phyloP scores from a whole-genome alignment of 441 rosid species.

The Raphanus hybrid region DNA sequence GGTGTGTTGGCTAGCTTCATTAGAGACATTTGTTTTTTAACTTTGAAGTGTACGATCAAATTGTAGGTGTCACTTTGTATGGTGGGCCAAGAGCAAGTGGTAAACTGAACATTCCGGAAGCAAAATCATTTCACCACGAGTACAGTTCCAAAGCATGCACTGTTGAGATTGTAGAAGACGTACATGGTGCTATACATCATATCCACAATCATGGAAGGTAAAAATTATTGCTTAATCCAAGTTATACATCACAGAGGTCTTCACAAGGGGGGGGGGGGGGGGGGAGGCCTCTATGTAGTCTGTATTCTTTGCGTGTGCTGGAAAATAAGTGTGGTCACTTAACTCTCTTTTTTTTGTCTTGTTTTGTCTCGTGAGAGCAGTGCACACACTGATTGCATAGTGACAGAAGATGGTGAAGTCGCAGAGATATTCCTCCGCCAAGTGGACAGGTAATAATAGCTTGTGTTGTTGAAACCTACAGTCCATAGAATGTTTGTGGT shows the following conservation, averaged over 20 bases:
- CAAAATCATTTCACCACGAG: constrained; percentile 79
- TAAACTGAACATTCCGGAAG: constrained; percentile 66
- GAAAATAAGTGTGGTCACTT: constrained; percentile 20
- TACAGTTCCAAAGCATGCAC: constrained; percentile 92
- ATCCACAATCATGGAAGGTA: constrained; percentile 95
- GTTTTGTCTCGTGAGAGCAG: constrained; percentile 53
- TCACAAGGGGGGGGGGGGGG: no score
- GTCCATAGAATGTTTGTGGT: constrained; percentile 6
- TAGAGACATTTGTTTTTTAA: no score
- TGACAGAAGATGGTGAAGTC: constrained; percentile 72
- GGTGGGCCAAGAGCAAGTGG: constrained; percentile 87
- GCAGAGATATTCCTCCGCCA: constrained; percentile 77
- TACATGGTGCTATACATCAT: constrained; percentile 80
- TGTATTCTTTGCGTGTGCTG: no score
- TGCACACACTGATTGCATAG: constrained; percentile 93
- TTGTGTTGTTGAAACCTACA: not conserved
- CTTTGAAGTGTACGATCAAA: constrained; percentile 14
- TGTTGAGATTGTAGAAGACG: constrained; percentile 88
- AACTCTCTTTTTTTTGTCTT: constrained; percentile 22
- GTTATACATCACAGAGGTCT: constrained; percentile 8
- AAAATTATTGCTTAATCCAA: constrained; percentile 20
- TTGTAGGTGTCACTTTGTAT: constrained; percentile 77
- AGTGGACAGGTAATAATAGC: constrained; percentile 73
- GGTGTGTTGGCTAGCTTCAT: not conserved
- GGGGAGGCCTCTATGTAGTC: no score